These are phyloP conservation scores for Aphanocladium album DNA, from an alignment of 2,329 filamentous ascomycete genomes.

Conservation along the genomic window DNA sequence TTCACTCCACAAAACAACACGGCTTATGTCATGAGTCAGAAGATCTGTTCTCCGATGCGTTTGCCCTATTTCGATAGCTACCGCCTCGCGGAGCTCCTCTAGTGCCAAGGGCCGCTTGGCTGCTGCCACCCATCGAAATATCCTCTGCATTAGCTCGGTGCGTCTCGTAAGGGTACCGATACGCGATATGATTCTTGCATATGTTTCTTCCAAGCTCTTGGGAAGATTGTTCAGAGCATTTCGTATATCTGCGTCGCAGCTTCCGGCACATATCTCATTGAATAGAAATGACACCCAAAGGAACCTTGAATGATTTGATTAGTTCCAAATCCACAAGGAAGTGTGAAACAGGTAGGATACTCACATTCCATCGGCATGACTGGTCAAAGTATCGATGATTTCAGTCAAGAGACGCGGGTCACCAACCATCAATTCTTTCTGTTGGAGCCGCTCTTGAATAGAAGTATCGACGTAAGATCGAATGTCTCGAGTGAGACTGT, in stretches of 20 bases:
- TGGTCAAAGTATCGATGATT: not conserved
- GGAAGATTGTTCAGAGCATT: not conserved
- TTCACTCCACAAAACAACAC: conserved; percentile 27
- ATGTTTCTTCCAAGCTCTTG: not conserved
- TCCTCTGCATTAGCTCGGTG: not conserved
- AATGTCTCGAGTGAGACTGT: not conserved
- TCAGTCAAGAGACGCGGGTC: not conserved
- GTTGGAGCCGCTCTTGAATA: not conserved
- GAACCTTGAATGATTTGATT: conserved; percentile 25
- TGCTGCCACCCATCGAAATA: conserved; percentile 22
- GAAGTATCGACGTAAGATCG: not conserved
- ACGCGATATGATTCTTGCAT: not conserved
- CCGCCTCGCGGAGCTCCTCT: conserved; percentile 32
- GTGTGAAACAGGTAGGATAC: not conserved
- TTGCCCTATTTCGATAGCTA: conserved; percentile 28
- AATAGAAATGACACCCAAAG: conserved; percentile 35
- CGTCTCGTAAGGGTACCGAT: not conserved
- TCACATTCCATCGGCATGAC: not conserved
- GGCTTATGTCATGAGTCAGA: conserved; percentile 23
- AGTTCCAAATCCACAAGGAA: not conserved
- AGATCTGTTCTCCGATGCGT: conserved; percentile 11
- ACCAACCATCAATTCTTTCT: not conserved
- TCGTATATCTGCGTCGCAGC: conserved; percentile 21
- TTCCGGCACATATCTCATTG: conserved; percentile 28
- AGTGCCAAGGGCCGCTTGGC: conserved; percentile 29